These are phyloP conservation scores for Colletotrichum somersetense DNA, from an alignment of 2,329 filamentous ascomycete species.

Conservation along the genomic window DNA sequence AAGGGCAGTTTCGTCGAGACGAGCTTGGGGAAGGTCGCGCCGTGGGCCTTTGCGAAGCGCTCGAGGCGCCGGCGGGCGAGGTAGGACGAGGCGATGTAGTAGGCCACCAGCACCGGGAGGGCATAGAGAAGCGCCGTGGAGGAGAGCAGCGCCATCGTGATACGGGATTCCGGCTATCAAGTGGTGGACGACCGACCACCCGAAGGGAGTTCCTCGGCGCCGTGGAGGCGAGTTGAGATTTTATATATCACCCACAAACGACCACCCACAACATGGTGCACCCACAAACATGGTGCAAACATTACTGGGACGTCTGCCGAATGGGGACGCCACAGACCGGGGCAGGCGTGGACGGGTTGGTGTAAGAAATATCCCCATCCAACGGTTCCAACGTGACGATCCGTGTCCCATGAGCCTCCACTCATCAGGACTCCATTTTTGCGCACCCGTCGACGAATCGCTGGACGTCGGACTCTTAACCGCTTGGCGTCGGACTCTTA, in stretches of 20 bases:
- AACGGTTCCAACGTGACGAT: background rate
- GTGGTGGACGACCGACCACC: too few relatives aligned
- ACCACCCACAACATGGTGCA: background rate
- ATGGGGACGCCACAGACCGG: background rate
- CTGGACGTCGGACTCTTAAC: background rate
- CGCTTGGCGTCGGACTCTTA: background rate
- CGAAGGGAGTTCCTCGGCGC: background rate
- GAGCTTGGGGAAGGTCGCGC: conserved; percentile 25
- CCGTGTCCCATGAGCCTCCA: background rate
- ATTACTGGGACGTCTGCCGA: background rate
- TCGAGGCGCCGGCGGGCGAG: conserved; percentile 22
- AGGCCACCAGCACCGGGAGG: conserved; percentile 5
- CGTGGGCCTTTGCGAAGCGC: conserved; percentile 26
- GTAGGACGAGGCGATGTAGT: conserved; percentile 8
- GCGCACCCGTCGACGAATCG: background rate
- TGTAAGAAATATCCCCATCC: background rate
- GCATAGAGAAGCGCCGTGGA: conserved; percentile 6
- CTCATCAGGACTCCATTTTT: conserved; percentile 1
- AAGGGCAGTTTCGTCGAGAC: conserved; percentile 24
- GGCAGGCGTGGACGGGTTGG: background rate
- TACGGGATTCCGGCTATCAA: background rate
- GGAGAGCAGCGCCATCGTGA: conserved; percentile 29
- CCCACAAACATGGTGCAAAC: background rate
- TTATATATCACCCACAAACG: conserved; percentile 10
- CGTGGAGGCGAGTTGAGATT: background rate